These are phyloP conservation scores for Ulmus americana DNA, from an alignment of 331 rosid genomes.

Conservation along the genomic window DNA sequence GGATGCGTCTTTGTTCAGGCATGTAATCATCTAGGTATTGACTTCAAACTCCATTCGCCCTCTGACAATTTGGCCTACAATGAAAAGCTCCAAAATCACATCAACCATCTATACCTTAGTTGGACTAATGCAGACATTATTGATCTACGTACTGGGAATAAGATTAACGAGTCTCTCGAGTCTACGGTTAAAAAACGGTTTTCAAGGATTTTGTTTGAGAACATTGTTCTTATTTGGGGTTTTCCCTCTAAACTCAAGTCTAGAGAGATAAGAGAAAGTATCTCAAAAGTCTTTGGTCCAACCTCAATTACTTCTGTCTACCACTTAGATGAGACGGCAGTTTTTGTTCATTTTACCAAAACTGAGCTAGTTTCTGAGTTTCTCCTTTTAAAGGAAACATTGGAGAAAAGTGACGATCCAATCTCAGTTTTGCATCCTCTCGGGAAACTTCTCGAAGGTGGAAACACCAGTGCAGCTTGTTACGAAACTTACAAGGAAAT, in stretches of 20 bases:
- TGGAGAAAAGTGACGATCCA: slow-evolving; percentile 56
- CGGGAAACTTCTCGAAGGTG: slow-evolving; percentile 57
- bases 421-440: slow-evolving; percentile 67
- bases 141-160: slow-evolving; percentile 57
- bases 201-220: slow-evolving; percentile 44
- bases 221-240: slow-evolving; percentile 76
- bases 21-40: slow-evolving; percentile 65
- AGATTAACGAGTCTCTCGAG: slow-evolving; percentile 32
- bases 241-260: slow-evolving; percentile 59
- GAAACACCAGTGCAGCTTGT: slow-evolving; percentile 54
- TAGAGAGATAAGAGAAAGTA: slow-evolving; percentile 43
- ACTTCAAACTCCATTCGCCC: slow-evolving; percentile 38
- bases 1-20: slow-evolving; percentile 87
- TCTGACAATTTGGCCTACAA: slow-evolving; percentile 46
- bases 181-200: slow-evolving; percentile 33
- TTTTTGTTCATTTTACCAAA: slow-evolving; percentile 61
- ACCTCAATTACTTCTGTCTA: slow-evolving; percentile 47
- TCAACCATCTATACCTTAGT: slow-evolving; percentile 75
- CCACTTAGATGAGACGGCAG: slow-evolving; percentile 73
- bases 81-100: slow-evolving; percentile 52
- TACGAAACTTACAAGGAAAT: slow-evolving; percentile 71
- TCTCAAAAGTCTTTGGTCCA: slow-evolving; percentile 59
- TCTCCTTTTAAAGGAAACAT: slow-evolving; percentile 52
- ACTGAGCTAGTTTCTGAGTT: slow-evolving; percentile 52
- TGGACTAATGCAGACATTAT: slow-evolving; percentile 74